Evolutionary conservation across 306 rosid species (phyloP), one percentile per base, ranked within the genome.

Genomic region (Leucaena leucocephala): DNA sequence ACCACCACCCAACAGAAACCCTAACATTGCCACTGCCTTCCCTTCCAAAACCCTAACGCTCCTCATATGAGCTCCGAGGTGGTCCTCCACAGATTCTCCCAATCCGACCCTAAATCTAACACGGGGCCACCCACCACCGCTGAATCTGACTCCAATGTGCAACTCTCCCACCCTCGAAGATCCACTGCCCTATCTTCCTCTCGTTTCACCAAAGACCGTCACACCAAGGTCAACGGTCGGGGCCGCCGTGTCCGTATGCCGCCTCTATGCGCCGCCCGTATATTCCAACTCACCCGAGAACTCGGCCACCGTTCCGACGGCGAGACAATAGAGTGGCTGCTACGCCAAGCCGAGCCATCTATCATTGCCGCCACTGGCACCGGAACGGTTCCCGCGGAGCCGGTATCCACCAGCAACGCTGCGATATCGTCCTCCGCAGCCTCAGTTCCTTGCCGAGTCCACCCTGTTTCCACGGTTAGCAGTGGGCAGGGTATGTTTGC

Each of bases 291-390:
- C 14, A 92, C 98, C 0, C 91, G 98, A 17, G 98, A 95, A 81
- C 92, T 95, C 12, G 94, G 98, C 50, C 98, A 95, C 85, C 97
- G 98, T 33, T 92, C 98, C 81, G 98, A 95, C 82, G 98, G 97
- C 34, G 95, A 94, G 85, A 94, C 97, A 12, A 92, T 94, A 61
- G 94, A 94, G 89, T 94, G 98, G 98, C 92, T 94, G 13, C 93
- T 94, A 63, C 94, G 96, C 13, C 91, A 92, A 34, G 97, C 98
- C 4, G 98, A 95, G 70, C 90, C 94, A 11, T 88, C 98, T 17
- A 92, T 95, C 64, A 83, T 92, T 34, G 92, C 97, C 9, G 96
- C 91, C 77, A 95, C 98, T 0, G 98, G 98, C 2, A 36, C 92
- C 15, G 98, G 98, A 2, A 91, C 94, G 0, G 76, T 85, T 71